phyloP scores from a whole-genome alignment of 2,329 filamentous ascomycete genomes.

The Plenodomus tracheiphilus region DNA sequence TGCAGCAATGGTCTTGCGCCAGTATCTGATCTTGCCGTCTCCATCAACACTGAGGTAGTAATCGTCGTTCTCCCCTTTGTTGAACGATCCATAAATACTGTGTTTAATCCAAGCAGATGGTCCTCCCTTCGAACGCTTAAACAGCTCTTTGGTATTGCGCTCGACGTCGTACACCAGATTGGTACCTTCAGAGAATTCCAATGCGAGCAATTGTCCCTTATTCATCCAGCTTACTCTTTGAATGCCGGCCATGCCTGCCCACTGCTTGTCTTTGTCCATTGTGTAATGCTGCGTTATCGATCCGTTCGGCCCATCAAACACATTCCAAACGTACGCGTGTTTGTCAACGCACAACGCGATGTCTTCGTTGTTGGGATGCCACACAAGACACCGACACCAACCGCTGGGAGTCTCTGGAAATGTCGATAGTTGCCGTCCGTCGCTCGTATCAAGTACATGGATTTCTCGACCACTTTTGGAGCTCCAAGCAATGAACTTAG shows the following conservation, averaged over 20 bases:
- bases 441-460: slow-evolving; percentile 19
- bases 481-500: slow-evolving; percentile 30
- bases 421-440: slow-evolving; percentile 16
- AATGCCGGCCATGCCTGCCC: slow-evolving; percentile 9
- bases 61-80: slow-evolving; percentile 8
- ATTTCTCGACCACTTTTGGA: slow-evolving; percentile 14
- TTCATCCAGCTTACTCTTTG: slow-evolving; percentile 21
- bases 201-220: slow-evolving; percentile 16
- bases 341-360: slow-evolving; percentile 24
- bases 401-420: slow-evolving; percentile 13
- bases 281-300: slow-evolving; percentile 23
- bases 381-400: slow-evolving; percentile 27
- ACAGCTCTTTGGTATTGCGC: slow-evolving; percentile 32
- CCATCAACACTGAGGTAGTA: slow-evolving; percentile 30
- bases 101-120: slow-evolving; percentile 5
- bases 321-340: slow-evolving; percentile 27
- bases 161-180: slow-evolving; percentile 27
- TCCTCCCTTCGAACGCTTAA: slow-evolving; percentile 19
- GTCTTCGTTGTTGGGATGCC: slow-evolving; percentile 27
- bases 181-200: slow-evolving; percentile 24
- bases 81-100: slow-evolving; percentile 19
- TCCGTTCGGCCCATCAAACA: slow-evolving; percentile 21
- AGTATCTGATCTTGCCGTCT: slow-evolving; percentile 30
- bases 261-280: slow-evolving; percentile 8
- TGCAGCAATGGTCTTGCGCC: slow-evolving; percentile 11